Evolutionary conservation across 257 asterid genomes (phyloP), one percentile per base, ranked within the genome.

Genomic region (Scutellaria galericulata): DNA sequence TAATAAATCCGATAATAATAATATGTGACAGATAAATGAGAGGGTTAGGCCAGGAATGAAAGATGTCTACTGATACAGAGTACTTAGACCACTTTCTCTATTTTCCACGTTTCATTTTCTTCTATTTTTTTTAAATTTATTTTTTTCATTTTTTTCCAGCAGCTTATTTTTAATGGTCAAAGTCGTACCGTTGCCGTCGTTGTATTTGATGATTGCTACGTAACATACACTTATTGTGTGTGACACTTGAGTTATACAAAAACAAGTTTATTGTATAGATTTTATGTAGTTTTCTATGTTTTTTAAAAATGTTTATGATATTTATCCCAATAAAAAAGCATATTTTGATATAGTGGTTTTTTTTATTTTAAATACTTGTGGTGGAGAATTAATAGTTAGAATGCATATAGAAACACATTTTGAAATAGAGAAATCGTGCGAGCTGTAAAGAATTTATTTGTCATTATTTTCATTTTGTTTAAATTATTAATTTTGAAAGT

Each of bases 21-120:
- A 56, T 3, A 27, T 51, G 67, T 56, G 53, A 67, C 7, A 39
- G 46, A 46, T 45, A 22, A 12, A 53, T 8, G 46, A 51, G 53
- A 70, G 74, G 77, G 86, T 87, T 85, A 79, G 89, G 89, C 86
- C 66, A 65, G 57, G 65, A 77, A 50, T 35, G 83, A 76, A 68
- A 45, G 83, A 79, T 83, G 79, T 72, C 15, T 72, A 83, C 83
- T 75, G 89, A 79, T 89, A 22, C 96, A 86, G 74, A 69, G 92
- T 77, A 89, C 73, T 58, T 85, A 40, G 85, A 66, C 88, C 20
- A n/a, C 47, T 78, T 74, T 50, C 15, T 58, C 52, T 10, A 22
- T 60, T 48, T 60, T 63, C 80, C 84, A 84, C 87, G 81, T 80
- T 79, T 79, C 56, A 39, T 54, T 22, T 9, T 4, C 7, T 47